Base-by-base conservation (phyloP, 352 stramenopile genomes). In the Phytophthora uliginosa region DNA sequence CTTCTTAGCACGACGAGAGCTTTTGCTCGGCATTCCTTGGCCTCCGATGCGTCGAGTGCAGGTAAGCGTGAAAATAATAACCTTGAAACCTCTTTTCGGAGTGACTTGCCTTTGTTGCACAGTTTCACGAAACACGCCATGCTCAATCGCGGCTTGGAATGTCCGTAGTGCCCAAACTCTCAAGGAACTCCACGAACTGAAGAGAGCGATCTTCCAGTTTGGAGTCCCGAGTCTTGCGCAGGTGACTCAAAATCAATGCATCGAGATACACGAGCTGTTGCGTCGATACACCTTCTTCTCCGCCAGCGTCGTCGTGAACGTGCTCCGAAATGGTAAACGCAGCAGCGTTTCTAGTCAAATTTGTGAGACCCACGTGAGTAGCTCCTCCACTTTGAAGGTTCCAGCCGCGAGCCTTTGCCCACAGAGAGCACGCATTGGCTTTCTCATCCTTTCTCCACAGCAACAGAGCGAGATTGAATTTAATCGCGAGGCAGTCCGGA, bases 401-500 rank as follows among this genome's bases (percentile, higher is more conserved):
- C 85, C 82, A 95, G 0, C 74, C 77, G 4, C 88, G 84, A 67
- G 79, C 75, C 69, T 93, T 81, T 18, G 92, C 73, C 90, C 90
- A 97, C 22, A 95, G 24, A n/a, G 74, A 64, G 38, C 78, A 93
- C 18, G 88, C 88, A 33, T 69, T 67, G 2, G 79, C 66, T 54
- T 77, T 77, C 15, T 94, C 76, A 3, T 64, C 56, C 15, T 83
- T 76, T 17, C 87, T 75, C 90, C 86, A 95, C 0, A 97, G 74
- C 40, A 97, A 69, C n/a, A 95, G 66, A 33, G 83, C 80, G 17
- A 95, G 69, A 52, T 97, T 97, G 64, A 95, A 95, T 22, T 76
- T 78, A 3, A 94, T 65, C 9, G 74, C 63, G 8, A 92, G 51
- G 10, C 66, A 82, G 0, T 63, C 36, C 6, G 82, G 81, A 69